Base-by-base conservation (phyloP, 306 rosid genomes). In the Trichosanthes truncata region DNA sequence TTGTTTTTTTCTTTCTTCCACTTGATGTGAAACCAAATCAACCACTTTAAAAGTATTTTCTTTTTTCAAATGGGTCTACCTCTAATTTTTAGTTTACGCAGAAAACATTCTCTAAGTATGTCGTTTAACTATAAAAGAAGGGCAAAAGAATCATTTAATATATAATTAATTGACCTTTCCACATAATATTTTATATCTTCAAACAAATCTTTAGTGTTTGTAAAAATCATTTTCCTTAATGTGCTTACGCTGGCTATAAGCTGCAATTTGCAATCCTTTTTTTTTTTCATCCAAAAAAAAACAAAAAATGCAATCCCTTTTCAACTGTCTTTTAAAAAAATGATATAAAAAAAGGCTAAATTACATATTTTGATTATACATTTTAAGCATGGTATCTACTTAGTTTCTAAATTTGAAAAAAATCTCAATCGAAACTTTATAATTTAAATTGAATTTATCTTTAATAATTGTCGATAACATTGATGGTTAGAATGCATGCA, bases 11-110 rank as follows among this genome's bases (percentile, higher is more conserved):
- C 33, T 17, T 71, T 91, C 12, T 49, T 48, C 60, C 0, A 83
- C 84, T 82, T 87, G 84, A 89, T 84, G 80, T 84, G 84, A 85
- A 78, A 66, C 81, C 59, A 53, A 81, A 87, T 88, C 82, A 81
- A 86, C 78, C 80, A 76, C 71, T 60, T n/a, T 33, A 5, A 1
- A 40, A 45, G 21, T 41, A 26, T 17, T 12, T 46, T 18, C 3
- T 4, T 15, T 52, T 51, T 48, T 72, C 23, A 29, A 48, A 73
- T 46, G 26, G 43, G 6, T 1, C 60, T 18, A 14, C n/a, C 77
- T 26, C 43, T 48, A 26, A 23, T 48, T 48, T 14, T 29, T 73
- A 48, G n/a, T 73, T 73, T 48, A 48, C 7, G 26, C 14, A 46
- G 1, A 73, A 48, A 73, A 73, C 78, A 73, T 73, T 73, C 78